A percentile compares a stretch with the other conserved stretches of the same genome.
Evolutionary conservation across 805 yeast genomes (phyloP).

Genomic region (Saccharomycopsis javanensis): DNA sequence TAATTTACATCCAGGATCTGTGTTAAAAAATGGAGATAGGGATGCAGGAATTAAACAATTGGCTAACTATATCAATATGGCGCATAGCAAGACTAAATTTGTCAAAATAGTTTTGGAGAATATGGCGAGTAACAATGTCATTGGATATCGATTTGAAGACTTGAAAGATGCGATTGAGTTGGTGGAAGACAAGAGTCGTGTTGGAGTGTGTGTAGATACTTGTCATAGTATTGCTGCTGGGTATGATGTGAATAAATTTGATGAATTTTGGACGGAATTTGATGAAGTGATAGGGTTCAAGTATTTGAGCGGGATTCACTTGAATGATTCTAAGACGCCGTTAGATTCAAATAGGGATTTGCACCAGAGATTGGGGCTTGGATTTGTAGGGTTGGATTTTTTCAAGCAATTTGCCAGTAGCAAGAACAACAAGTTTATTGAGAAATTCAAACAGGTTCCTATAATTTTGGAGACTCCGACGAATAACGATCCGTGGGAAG

Average conservation of each 20-base stretch:
- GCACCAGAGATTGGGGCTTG: slow-evolving; percentile 83
- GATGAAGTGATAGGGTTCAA: slow-evolving; percentile 66
- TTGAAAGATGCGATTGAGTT: slow-evolving; percentile 61
- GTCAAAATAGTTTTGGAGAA: slow-evolving; percentile 90
- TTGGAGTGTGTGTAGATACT: slow-evolving; percentile 96
- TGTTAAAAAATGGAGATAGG: slow-evolving; percentile 61
- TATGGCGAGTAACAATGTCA: slow-evolving; percentile 93
- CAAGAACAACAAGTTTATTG: slow-evolving; percentile 25
- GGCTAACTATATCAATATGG: slow-evolving; percentile 73
- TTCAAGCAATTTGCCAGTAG: slow-evolving; percentile 73
- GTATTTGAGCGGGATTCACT: slow-evolving; percentile 71
- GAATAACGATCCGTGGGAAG: slow-evolving; percentile 30
- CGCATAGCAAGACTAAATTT: slow-evolving; percentile 59
- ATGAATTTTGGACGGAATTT: slow-evolving; percentile 64
- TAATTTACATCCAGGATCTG: slow-evolving; percentile 91
- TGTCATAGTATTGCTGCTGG: slow-evolving; percentile 98
- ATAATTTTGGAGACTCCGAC: slow-evolving; percentile 79
- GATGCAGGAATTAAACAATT: slow-evolving; percentile 51
- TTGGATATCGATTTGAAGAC: slow-evolving; percentile 76
- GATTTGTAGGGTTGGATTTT: slow-evolving; percentile 79
- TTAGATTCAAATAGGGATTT: slow-evolving; percentile 81
- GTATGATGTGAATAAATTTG: slow-evolving; percentile 63
- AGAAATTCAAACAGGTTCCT: slow-evolving; percentile 50
- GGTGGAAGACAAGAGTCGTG: slow-evolving; percentile 71
- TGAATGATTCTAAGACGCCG: slow-evolving; percentile 95